Percentiles rank a stretch among this genome's conserved stretches.
Evolutionary conservation across 768 basidiomycete species (phyloP).

Genomic region (Albatrellus ellisii): DNA sequence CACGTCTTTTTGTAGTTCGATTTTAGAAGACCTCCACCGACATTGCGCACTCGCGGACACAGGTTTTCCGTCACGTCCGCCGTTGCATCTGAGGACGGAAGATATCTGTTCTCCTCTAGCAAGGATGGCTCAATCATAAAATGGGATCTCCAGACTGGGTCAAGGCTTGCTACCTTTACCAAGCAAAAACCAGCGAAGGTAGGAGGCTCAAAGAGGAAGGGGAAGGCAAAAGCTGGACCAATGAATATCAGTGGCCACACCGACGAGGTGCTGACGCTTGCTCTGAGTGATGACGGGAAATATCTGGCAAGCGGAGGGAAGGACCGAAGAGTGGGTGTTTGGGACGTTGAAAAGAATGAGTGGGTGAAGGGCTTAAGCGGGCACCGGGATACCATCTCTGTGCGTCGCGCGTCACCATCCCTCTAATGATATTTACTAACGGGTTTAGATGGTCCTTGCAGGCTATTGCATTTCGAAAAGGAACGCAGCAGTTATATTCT

Average conservation of each 20-base stretch:
- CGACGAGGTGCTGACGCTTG: slow-evolving; percentile 75
- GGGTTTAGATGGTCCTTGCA: slow-evolving; percentile 22
- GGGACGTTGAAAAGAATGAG: slow-evolving; percentile 63
- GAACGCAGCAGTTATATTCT: slow-evolving; percentile 60
- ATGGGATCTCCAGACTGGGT: slow-evolving; percentile 63
- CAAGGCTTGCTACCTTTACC: slow-evolving; percentile 41
- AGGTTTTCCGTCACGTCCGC: slow-evolving; percentile 74
- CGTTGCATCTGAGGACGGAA: slow-evolving; percentile 57
- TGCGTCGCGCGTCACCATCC: slow-evolving; percentile 32
- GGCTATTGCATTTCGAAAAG: slow-evolving; percentile 68
- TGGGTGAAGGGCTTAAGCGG: slow-evolving; percentile 81
- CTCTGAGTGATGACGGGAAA: slow-evolving; percentile 75
- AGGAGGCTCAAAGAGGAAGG: slow-evolving; percentile 46
- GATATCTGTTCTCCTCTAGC: slow-evolving; percentile 73
- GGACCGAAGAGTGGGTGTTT: slow-evolving; percentile 73
- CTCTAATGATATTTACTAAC: too few relatives aligned
- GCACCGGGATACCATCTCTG: slow-evolving; percentile 55
- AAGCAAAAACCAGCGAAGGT: slow-evolving; percentile 36
- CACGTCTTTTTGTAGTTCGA: slow-evolving; percentile 32
- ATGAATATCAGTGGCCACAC: slow-evolving; percentile 59
- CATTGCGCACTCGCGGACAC: slow-evolving; percentile 59
- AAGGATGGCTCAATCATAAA: slow-evolving; percentile 88
- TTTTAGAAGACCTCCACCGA: slow-evolving; percentile 31
- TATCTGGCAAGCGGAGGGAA: slow-evolving; percentile 79
- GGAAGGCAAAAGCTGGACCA: slow-evolving; percentile 32